Percentiles rank a stretch among this genome's conserved stretches.
Evolutionary conservation across 2,329 filamentous ascomycete genomes (phyloP).

Genomic region (Westerdykella sp.): DNA sequence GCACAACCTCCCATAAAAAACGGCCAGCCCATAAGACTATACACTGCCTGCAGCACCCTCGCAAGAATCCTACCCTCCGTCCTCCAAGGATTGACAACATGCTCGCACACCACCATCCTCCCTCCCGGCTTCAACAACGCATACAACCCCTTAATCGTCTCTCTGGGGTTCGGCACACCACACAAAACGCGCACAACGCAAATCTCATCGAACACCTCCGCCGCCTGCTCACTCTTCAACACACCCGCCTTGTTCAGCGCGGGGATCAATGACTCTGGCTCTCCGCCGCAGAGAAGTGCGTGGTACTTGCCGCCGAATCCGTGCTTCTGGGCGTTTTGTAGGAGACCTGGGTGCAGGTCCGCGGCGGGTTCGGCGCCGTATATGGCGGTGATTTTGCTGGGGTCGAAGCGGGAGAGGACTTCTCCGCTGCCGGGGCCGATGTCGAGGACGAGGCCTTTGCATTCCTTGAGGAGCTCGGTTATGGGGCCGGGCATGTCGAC

Average conservation of each 20-base stretch:
- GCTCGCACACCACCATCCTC: constrained; percentile 50
- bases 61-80: constrained; percentile 42
- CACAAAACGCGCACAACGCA: constrained; percentile 51
- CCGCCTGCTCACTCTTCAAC: constrained; percentile 18
- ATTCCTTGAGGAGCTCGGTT: constrained; percentile 20
- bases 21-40: constrained; percentile 44
- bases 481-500: constrained; percentile 31
- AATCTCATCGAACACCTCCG: constrained; percentile 49
- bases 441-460: constrained; percentile 34
- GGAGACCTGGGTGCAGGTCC: constrained; percentile 43
- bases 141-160: constrained; percentile 45
- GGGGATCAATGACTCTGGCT: constrained; percentile 42
- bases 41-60: constrained; percentile 44
- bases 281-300: constrained; percentile 45
- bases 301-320: constrained; percentile 46
- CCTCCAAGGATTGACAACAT: constrained; percentile 49
- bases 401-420: constrained; percentile 43
- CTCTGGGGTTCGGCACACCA: constrained; percentile 45
- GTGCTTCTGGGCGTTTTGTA: constrained; percentile 34
- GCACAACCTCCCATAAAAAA: constrained; percentile 50
- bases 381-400: constrained; percentile 41
- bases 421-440: constrained; percentile 48
- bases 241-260: constrained; percentile 42
- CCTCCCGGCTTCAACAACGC: constrained; percentile 50
- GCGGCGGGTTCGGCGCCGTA: constrained; percentile 52